Conservation (phyloP, 305 asterid species). For the Fraxinus xanthoxyloides region DNA sequence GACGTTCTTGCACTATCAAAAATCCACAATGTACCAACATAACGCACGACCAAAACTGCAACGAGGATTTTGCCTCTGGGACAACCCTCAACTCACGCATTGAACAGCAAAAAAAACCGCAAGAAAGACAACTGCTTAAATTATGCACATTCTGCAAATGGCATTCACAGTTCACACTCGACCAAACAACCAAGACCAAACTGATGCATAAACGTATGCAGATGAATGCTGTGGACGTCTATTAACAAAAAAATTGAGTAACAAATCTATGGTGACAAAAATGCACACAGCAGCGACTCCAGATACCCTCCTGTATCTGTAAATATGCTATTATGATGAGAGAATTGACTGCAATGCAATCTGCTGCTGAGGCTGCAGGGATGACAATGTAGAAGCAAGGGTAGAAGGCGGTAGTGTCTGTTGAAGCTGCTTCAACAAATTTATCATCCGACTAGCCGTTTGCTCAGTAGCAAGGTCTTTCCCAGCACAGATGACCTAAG, state of each 20-base stretch:
- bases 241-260: neutral
- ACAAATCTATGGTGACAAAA: neutral
- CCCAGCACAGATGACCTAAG: slow-evolving; percentile 74
- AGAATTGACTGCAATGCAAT: slow-evolving; percentile 75
- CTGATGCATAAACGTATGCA: neutral
- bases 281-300: neutral
- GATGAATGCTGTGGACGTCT: neutral
- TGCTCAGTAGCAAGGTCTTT: slow-evolving; percentile 83
- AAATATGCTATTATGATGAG: slow-evolving; percentile 36
- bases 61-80: slow-evolving; percentile 10
- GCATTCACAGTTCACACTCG: neutral
- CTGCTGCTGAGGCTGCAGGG: slow-evolving; percentile 87
- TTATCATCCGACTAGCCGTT: slow-evolving; percentile 73
- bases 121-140: neutral
- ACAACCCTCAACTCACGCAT: slow-evolving; percentile 19
- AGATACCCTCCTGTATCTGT: neutral
- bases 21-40: slow-evolving; percentile 4
- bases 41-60: slow-evolving; percentile 21
- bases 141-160: neutral
- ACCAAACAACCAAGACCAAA: neutral
- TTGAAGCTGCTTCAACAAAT: slow-evolving; percentile 73
- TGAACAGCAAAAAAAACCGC: neutral
- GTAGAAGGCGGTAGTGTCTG: slow-evolving; percentile 77
- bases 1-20: slow-evolving; percentile 6
- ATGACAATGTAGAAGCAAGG: slow-evolving; percentile 75